These are phyloP conservation scores for Diutina neorugosa DNA, from an alignment of 1,139 yeast genomes.

Conservation along the genomic window DNA sequence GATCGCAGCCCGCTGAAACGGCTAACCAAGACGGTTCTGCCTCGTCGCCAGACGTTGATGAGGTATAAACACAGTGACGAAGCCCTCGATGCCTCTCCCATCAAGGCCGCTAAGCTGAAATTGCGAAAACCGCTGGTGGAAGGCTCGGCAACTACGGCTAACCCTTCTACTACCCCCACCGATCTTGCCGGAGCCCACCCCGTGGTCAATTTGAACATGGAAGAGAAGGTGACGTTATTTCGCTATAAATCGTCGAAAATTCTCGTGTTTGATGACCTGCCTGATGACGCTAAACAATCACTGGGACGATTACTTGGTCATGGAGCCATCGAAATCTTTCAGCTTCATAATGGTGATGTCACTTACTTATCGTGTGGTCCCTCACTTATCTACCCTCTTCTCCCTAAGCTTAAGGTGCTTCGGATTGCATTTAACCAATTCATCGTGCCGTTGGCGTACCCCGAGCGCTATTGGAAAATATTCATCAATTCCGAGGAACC, in stretches of 20 bases:
- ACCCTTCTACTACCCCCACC: constrained; percentile 5
- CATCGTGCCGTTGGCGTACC: constrained; percentile 54
- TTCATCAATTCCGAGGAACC: constrained; percentile 29
- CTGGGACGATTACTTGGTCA: constrained; percentile 43
- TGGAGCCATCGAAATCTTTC: constrained; percentile 55
- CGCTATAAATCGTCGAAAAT: constrained; percentile 26
- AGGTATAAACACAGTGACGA: constrained; percentile 25
- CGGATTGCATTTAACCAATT: constrained; percentile 42
- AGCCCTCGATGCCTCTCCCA: constrained; percentile 12
- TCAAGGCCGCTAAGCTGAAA: constrained; percentile 20
- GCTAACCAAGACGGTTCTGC: constrained; percentile 8
- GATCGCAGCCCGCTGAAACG: background rate
- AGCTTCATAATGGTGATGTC: constrained; percentile 49
- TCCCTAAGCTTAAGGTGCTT: constrained; percentile 47
- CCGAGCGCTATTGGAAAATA: constrained; percentile 63
- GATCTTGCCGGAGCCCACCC: constrained; percentile 3
- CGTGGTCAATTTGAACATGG: constrained; percentile 13
- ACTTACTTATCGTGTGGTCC: constrained; percentile 48
- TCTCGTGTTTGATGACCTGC: constrained; percentile 30
- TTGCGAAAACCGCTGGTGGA: constrained; percentile 6
- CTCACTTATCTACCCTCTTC: constrained; percentile 49
- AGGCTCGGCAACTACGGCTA: constrained; percentile 6
- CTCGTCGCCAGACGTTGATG: constrained; percentile 29
- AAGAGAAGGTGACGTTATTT: constrained; percentile 28
- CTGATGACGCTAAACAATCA: constrained; percentile 10